Base-by-base conservation (phyloP, 768 basidiomycete genomes). In the Rhodotorula toruloides region DNA sequence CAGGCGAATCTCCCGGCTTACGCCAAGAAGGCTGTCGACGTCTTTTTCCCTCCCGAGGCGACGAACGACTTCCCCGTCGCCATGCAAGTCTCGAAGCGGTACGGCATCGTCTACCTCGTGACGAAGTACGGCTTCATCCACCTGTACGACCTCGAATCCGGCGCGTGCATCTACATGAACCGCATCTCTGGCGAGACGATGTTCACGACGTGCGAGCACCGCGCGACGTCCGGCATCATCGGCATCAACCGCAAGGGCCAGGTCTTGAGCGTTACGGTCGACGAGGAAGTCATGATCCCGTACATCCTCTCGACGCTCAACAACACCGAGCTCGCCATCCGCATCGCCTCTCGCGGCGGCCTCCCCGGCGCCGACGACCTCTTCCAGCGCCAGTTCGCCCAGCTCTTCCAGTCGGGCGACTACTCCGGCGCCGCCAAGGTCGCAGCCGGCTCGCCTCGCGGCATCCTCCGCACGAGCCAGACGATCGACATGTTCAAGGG, bases 181-280 rank as follows among this genome's bases (percentile, higher is more conserved):
- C 89, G 96, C 71, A 99, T 99, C 77, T 92, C 90, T 48, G 94
- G 96, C 40, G 96, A 99, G 81, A 98, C 96, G 40, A 98, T 99
- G 77, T 99, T 99, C 77, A 92, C 96, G 50, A 97, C 96, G 19
- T 90, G 94, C 40, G 93, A 97, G 75, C 91, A 97, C 75, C 93
- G 97, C 77, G 84, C 86, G 25, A 86, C 87, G 6, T 85, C 91
- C 76, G 96, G 96, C 81, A 96, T 99, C 78, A 91, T 99, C 70
- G 94, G 94, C 72, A 92, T 99, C 76, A 99, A 99, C 84, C 90
- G 94, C 84, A 98, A 98, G 80, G 96, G 96, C 39, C 96, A 99
- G 79, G 75, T 76, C 29, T 83, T 99, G 61, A 92, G 90, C 73
- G 96, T 99, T 70, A 91, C 87, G 71, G 88, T 98, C 70, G 96